These are phyloP conservation scores for Candida sp. DNA, from an alignment of 1,139 yeast genomes.

Conservation along the genomic window DNA sequence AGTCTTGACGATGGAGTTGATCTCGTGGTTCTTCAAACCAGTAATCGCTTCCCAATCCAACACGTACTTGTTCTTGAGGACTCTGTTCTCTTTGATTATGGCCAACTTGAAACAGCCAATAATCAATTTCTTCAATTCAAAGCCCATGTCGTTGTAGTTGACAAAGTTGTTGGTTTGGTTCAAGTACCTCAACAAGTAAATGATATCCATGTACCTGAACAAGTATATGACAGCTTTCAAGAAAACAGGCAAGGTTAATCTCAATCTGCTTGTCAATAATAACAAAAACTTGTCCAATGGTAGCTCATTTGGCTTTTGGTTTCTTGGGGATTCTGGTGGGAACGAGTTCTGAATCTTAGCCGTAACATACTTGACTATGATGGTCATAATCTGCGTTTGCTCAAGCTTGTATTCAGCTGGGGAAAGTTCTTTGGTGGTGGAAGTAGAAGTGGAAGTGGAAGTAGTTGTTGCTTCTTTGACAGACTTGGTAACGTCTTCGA, in stretches of 20 bases:
- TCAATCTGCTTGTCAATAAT: constrained; percentile 42
- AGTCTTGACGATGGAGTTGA: constrained; percentile 40
- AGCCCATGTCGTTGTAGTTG: constrained; percentile 50
- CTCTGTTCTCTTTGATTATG: constrained; percentile 32
- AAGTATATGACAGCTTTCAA: constrained; percentile 48
- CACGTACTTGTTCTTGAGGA: constrained; percentile 12
- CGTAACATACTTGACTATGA: constrained; percentile 48
- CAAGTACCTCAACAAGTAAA: constrained; percentile 49
- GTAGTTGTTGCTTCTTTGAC: constrained; percentile 1
- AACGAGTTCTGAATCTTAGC: constrained; percentile 50
- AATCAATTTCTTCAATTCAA: constrained; percentile 46
- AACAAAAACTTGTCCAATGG: constrained; percentile 48
- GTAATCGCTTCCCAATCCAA: constrained; percentile 41
- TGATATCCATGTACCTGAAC: constrained; percentile 54
- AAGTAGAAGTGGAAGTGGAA: background rate
- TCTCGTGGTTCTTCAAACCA: constrained; percentile 42
- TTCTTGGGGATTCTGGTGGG: constrained; percentile 41
- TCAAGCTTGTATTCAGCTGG: constrained; percentile 21
- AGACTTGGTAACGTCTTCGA: constrained; percentile 9
- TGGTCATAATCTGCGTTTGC: constrained; percentile 43
- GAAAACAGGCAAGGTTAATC: constrained; percentile 39
- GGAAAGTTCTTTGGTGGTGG: constrained; percentile 7
- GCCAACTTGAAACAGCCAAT: constrained; percentile 50
- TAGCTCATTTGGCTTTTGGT: constrained; percentile 30
- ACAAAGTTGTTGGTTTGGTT: constrained; percentile 53